Conservation (phyloP, 768 basidiomycete genomes). For the Xerocomus brunneocitrinus region DNA sequence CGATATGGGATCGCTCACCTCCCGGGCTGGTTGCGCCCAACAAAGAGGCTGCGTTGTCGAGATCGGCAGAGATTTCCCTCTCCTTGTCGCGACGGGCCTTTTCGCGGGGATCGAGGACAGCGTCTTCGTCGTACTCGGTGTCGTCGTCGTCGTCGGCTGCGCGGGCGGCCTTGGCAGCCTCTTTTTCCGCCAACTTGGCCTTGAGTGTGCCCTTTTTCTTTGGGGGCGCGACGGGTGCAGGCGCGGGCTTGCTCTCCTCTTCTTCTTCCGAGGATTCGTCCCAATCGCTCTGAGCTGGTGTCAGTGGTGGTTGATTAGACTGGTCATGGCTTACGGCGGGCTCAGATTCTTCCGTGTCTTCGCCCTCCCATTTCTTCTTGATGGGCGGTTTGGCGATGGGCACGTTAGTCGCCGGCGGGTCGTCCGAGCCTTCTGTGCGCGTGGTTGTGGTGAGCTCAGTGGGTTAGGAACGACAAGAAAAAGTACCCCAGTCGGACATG, state of each 20-base stretch:
- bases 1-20: constrained; percentile 38
- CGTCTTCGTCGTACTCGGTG: constrained; percentile 63
- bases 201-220: constrained; percentile 94
- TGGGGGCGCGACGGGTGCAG: constrained; percentile 56
- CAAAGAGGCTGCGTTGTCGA: constrained; percentile 77
- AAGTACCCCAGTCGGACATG: constrained; percentile 48
- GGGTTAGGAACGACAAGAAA: neutral
- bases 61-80: constrained; percentile 80
- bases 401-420: constrained; percentile 26
- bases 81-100: constrained; percentile 76
- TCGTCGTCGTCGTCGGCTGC: constrained; percentile 37
- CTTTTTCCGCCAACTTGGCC: constrained; percentile 89
- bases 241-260: constrained; percentile 47
- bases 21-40: constrained; percentile 67
- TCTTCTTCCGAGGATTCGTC: constrained; percentile 80
- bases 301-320: constrained; percentile 1
- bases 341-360: constrained; percentile 80
- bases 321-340: constrained; percentile 58
- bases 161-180: constrained; percentile 60
- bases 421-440: constrained; percentile 35
- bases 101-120: constrained; percentile 73
- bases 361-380: constrained; percentile 81
- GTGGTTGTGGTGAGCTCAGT: constrained; percentile 20
- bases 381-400: constrained; percentile 23
- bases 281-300: constrained; percentile 81